Conservation (phyloP, 495 filamentous ascomycete genomes). For the Penicillium soppii region DNA sequence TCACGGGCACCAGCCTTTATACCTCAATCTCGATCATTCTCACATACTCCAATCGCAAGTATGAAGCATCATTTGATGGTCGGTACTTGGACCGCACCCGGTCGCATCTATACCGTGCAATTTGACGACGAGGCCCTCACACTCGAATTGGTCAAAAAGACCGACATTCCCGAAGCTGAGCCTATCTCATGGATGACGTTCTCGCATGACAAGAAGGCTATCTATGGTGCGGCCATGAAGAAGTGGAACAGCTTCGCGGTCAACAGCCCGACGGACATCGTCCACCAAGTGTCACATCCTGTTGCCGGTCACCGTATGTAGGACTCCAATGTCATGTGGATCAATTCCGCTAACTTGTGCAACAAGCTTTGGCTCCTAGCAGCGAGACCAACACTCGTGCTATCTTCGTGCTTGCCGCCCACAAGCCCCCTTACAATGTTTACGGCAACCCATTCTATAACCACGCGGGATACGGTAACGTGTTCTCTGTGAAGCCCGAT, state of each 20-base stretch:
- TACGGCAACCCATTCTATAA: slow-evolving; percentile 89
- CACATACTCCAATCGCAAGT: slow-evolving; percentile 29
- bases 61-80: slow-evolving; percentile 82
- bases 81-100: slow-evolving; percentile 81
- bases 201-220: slow-evolving; percentile 76
- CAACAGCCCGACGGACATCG: slow-evolving; percentile 72
- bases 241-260: slow-evolving; percentile 82
- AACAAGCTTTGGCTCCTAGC: slow-evolving; percentile 61
- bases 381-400: slow-evolving; percentile 76
- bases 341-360: neutral
- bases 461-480: slow-evolving; percentile 73
- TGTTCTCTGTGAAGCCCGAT: slow-evolving; percentile 64
- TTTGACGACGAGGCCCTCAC: slow-evolving; percentile 77
- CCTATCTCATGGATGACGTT: slow-evolving; percentile 91
- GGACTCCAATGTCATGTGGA: neutral
- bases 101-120: slow-evolving; percentile 78
- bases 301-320: slow-evolving; percentile 62
- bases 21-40: slow-evolving; percentile 16
- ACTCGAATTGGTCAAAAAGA: slow-evolving; percentile 71
- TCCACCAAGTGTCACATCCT: slow-evolving; percentile 70
- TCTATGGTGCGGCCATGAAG: slow-evolving; percentile 87
- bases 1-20: slow-evolving; percentile 6
- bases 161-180: slow-evolving; percentile 74
- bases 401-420: slow-evolving; percentile 79
- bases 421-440: slow-evolving; percentile 72